A percentile compares a stretch with the other conserved stretches of the same genome.
phyloP scores from a whole-genome alignment of 2,329 filamentous ascomycete species.

The Pyrenophora teres region DNA sequence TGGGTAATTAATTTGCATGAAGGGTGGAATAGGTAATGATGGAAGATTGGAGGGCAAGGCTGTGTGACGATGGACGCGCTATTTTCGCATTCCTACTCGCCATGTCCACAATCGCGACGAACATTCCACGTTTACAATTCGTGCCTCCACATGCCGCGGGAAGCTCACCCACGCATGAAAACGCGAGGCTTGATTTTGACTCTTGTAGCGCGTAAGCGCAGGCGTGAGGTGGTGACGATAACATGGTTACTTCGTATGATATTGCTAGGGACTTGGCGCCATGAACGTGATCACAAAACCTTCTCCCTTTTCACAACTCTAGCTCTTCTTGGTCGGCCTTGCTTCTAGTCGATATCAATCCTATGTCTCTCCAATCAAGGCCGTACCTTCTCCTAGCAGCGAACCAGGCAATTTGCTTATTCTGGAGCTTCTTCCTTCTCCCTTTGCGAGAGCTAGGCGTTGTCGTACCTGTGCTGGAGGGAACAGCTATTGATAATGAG shows the following conservation, averaged over 20 bases:
- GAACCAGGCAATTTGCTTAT: conserved; percentile 32
- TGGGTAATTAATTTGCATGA: conserved; percentile 15
- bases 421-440: conserved; percentile 10
- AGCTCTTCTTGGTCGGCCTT: conserved; percentile 21
- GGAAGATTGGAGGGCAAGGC: conserved; percentile 4
- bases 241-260: background rate
- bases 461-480: background rate
- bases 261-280: background rate
- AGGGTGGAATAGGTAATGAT: conserved; percentile 5
- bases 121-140: conserved; percentile 19
- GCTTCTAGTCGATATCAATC: conserved; percentile 48
- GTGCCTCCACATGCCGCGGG: conserved; percentile 17
- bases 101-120: background rate
- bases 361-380: conserved; percentile 50
- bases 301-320: conserved; percentile 20
- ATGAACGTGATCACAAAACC: background rate
- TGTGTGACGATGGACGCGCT: conserved; percentile 16
- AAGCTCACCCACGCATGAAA: background rate
- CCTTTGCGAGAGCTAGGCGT: background rate
- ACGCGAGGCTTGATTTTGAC: background rate
- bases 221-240: background rate
- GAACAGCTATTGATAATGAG: background rate
- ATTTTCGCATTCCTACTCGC: conserved; percentile 12
- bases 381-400: conserved; percentile 38
- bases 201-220: background rate